Conservation (phyloP, 2,329 filamentous ascomycete species). For the Zymoseptoria tritici region DNA sequence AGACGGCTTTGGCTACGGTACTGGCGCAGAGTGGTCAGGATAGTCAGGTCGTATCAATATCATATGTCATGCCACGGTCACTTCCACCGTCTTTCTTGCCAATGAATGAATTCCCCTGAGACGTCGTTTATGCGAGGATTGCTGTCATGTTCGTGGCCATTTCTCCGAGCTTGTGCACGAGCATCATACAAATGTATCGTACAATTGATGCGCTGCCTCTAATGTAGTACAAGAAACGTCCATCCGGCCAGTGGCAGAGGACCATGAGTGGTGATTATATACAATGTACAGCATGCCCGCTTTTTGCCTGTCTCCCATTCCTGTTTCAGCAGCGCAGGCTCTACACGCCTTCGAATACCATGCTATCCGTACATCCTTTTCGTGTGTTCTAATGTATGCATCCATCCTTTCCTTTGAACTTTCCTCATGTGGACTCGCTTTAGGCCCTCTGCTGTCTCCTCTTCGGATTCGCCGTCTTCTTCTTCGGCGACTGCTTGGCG, state of each 20-base stretch:
- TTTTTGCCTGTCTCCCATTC: neutral
- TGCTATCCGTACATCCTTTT: neutral
- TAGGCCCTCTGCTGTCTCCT: slow-evolving; percentile 22
- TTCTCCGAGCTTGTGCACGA: neutral
- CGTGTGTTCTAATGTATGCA: neutral
- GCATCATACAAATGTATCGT: neutral
- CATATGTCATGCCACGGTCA: neutral
- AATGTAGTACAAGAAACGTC: neutral
- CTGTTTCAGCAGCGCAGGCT: neutral
- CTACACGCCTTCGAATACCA: too few species aligned
- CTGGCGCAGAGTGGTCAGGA: neutral
- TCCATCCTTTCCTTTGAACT: neutral
- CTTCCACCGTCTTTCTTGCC: neutral
- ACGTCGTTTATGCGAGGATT: neutral
- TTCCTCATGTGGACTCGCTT: neutral
- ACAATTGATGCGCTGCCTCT: neutral
- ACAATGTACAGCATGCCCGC: neutral
- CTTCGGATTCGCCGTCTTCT: slow-evolving; percentile 43
- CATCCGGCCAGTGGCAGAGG: neutral
- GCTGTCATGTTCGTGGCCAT: too few species aligned
- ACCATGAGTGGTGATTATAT: neutral
- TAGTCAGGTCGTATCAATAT: neutral
- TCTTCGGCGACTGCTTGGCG: slow-evolving; percentile 34
- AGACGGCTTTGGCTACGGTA: neutral
- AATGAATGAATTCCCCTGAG: neutral